Evolutionary conservation across 225 moss, liverwort and hornwort species (phyloP).

Genomic region (Lunularia cruciata): DNA sequence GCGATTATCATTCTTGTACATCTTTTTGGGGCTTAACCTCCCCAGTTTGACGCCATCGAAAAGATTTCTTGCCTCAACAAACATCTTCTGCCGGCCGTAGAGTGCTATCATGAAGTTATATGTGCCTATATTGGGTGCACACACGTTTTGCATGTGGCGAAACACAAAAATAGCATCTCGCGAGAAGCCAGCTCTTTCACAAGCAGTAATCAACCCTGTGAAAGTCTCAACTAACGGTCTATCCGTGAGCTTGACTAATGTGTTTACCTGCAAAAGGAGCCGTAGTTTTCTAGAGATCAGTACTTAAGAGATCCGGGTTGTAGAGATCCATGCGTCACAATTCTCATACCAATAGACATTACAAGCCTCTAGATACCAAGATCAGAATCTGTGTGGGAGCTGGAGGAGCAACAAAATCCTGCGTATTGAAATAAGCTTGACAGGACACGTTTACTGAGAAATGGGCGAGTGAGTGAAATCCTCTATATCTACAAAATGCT

Average conservation of each 20-base stretch:
- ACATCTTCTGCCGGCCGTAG: slow-evolving; percentile 70
- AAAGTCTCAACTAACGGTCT: slow-evolving; percentile 78
- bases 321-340: too few species aligned
- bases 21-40: slow-evolving; percentile 37
- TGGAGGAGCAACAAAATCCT: too few species aligned
- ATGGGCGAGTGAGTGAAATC: too few species aligned
- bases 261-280: slow-evolving; percentile 64
- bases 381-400: too few species aligned
- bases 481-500: too few species aligned
- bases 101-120: slow-evolving; percentile 90
- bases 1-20: slow-evolving; percentile 34
- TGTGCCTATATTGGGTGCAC: slow-evolving; percentile 82
- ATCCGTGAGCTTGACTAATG: slow-evolving; percentile 47
- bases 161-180: slow-evolving; percentile 73
- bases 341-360: too few species aligned
- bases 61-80: slow-evolving; percentile 63
- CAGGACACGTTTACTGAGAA: too few species aligned
- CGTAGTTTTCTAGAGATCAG: too few species aligned
- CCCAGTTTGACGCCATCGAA: slow-evolving; percentile 71
- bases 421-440: too few species aligned
- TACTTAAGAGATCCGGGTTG: too few species aligned
- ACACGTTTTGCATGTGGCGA: slow-evolving; percentile 67
- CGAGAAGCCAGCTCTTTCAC: slow-evolving; percentile 78
- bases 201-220: slow-evolving; percentile 83
- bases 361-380: too few species aligned